Evolutionary conservation across 192 early-diverging fungal genomes (phyloP), one percentile per base, ranked within the genome.

Genomic region (Jimgerdemannia lactiflua): DNA sequence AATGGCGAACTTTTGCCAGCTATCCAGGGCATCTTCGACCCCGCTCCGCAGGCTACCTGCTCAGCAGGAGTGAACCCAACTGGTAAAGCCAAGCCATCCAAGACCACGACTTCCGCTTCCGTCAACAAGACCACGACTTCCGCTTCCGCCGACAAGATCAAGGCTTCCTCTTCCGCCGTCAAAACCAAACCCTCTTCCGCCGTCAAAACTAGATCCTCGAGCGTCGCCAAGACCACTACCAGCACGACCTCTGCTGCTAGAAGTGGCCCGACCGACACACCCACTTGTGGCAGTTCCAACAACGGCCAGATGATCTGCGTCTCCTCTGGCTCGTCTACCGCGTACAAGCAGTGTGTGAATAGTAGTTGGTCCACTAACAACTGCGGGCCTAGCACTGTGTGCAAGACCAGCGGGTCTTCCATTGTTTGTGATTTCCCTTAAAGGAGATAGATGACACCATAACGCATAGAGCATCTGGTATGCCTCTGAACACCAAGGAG

Each of bases 1-100:
- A 86, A 91, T 65, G 87, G 87, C 76, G 92, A 92, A 79, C 77
- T 93, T 42, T 64, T 91, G 10, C 42, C 75, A 49, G 86, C 77
- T 19, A 72, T 82, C 42, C 80, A 81, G 67, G 77, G 69, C 4
- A 65, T 81, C 3, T 77, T 71, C 6, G 14, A 18, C 6, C 7
- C 10, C 4, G 44, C 8, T 18, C 40, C 18, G 14, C 11, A 42
- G 18, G 44, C 39, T 43, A 18, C 43, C 7, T 70, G 1, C 39
- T 73, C 42, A 42, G 67, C n/a, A 67, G 67, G 20, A 4, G 20
- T 17, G 4, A 41, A 8, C 20, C 17, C 40, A 7, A 20, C n/a
- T 42, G 70, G 39, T 4, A 63, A 64, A 64, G 64, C 59, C 3
- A 73, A n/a, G 39, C 29, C 72, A 6, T 64, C 59, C 29, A 66